phyloP scores from a whole-genome alignment of 441 rosid genomes.

The Gossypium aridum region DNA sequence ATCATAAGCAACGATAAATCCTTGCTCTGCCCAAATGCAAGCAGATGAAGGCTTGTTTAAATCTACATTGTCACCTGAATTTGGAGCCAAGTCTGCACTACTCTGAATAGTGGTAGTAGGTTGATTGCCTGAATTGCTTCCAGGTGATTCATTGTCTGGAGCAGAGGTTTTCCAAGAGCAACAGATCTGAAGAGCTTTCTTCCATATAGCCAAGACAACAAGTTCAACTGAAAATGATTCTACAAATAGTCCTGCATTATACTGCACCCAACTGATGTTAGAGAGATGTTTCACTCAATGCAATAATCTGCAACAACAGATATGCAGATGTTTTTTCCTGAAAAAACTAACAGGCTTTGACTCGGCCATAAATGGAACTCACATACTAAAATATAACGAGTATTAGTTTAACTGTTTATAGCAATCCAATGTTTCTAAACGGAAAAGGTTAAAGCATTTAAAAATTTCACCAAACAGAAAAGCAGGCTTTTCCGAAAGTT shows the following conservation, averaged over 20 bases:
- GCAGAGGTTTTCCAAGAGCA: constrained; percentile 44
- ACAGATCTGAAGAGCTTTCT: constrained; percentile 50
- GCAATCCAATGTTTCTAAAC: neutral
- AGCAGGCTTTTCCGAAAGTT: neutral
- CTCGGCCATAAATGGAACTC: neutral
- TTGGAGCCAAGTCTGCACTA: constrained; percentile 7
- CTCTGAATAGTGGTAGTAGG: constrained; percentile 5
- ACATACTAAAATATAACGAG: neutral
- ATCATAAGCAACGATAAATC: constrained; percentile 48
- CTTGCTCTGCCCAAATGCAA: constrained; percentile 53
- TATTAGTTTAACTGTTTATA: neutral
- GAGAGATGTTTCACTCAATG: neutral
- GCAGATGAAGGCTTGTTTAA: constrained; percentile 36
- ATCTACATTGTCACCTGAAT: constrained; percentile 21
- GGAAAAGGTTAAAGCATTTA: neutral
- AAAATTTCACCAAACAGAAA: neutral
- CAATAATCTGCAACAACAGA: constrained; percentile 9
- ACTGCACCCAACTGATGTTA: constrained; percentile 36
- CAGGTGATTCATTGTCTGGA: constrained; percentile 24
- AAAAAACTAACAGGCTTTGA: neutral
- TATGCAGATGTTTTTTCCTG: constrained; percentile 7
- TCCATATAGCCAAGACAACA: constrained; percentile 68
- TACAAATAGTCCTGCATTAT: constrained; percentile 40
- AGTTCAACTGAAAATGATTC: constrained; percentile 77
- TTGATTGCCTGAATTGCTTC: constrained; percentile 25